phyloP scores from a whole-genome alignment of 176 grass and related monocot genomes.

The Phragmites australis region DNA sequence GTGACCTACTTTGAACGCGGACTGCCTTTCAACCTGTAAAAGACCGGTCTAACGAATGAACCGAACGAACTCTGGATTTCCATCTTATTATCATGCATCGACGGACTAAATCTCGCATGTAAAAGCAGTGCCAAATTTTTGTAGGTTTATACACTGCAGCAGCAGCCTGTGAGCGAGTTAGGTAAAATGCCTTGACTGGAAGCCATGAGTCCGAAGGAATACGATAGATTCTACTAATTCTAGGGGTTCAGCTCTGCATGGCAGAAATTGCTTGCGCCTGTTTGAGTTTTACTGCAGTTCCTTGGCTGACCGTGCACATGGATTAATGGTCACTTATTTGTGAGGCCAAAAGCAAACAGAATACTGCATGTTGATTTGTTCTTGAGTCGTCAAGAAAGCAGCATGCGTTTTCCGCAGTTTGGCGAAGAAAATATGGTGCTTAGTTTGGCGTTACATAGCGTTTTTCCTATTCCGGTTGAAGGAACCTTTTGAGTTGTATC shows the following conservation, averaged over 20 bases:
- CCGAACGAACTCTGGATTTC: not conserved
- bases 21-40: conserved; percentile 7
- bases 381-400: not conserved
- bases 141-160: not conserved
- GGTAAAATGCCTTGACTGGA: conserved; percentile 1
- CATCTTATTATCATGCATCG: not conserved
- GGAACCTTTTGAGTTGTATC: not conserved
- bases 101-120: not conserved
- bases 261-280: not conserved
- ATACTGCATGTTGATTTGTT: not conserved
- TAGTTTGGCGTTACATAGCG: not conserved
- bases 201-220: not conserved
- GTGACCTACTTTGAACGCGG: conserved; percentile 44
- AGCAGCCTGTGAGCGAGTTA: not conserved
- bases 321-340: not conserved
- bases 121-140: not conserved
- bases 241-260: not conserved
- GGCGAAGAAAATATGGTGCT: conserved; percentile 6
- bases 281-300: not conserved
- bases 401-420: conserved; percentile 5
- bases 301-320: not conserved
- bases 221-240: not conserved
- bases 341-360: not conserved
- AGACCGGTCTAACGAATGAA: not conserved
- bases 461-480: not conserved